Evolutionary conservation across 2,329 filamentous ascomycete genomes (phyloP).

Genomic region (Penicillium sp.): DNA sequence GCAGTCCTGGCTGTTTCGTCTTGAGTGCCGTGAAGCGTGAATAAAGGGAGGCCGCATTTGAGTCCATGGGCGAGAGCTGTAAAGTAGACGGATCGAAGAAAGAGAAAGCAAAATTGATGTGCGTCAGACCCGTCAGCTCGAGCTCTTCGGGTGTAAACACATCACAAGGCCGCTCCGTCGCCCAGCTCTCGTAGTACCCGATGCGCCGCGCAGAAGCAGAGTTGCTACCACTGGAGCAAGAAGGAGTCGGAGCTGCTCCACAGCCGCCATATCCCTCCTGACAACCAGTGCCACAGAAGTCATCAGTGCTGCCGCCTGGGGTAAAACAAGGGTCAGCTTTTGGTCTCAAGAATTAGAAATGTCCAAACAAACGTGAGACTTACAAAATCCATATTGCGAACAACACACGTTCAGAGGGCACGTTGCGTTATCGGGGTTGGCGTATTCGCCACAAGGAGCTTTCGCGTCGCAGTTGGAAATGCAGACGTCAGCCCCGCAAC

Average conservation of each 20-base stretch:
- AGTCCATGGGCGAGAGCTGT: not conserved
- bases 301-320: not conserved
- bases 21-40: not conserved
- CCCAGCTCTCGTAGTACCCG: conserved; percentile 1
- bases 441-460: not conserved
- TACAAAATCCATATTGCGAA: not conserved
- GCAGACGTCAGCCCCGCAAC: conserved; percentile 1
- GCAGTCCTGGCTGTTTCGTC: not conserved
- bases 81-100: not conserved
- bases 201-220: not conserved
- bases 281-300: not conserved
- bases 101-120: not conserved
- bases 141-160: not conserved
- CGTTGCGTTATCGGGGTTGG: not conserved
- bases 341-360: not conserved
- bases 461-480: not conserved
- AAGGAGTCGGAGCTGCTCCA: not conserved
- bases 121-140: not conserved
- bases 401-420: not conserved
- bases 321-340: not conserved
- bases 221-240: not conserved
- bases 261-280: not conserved
- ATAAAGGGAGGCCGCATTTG: not conserved
- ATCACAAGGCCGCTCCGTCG: not conserved
- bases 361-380: not conserved